Percentiles rank a stretch among this genome's conserved stretches.
These are phyloP conservation scores for Amanita brunnescens DNA, from an alignment of 768 basidiomycete species.

Conservation along the genomic window DNA sequence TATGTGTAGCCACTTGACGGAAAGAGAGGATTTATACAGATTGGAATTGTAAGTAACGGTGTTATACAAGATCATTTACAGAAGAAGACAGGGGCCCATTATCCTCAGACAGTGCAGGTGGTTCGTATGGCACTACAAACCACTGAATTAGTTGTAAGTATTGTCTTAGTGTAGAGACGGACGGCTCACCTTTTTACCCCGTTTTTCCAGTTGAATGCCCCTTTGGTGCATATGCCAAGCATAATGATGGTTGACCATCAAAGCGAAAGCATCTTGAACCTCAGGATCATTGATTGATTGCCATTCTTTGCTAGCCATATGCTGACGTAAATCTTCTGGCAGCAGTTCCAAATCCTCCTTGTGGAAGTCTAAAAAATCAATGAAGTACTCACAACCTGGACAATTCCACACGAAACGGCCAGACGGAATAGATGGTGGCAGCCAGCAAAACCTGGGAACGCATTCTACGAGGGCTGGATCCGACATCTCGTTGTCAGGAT, in stretches of 20 bases:
- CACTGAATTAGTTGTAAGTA: not conserved
- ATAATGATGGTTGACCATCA: slow-evolving; percentile 25
- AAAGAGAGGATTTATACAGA: too few species aligned
- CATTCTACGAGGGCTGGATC: slow-evolving; percentile 14
- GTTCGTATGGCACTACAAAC: not conserved
- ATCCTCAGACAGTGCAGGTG: too few species aligned
- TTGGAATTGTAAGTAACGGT: too few species aligned
- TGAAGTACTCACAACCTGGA: slow-evolving; percentile 34
- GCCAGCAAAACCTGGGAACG: slow-evolving; percentile 29
- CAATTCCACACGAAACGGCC: slow-evolving; percentile 47
- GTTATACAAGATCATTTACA: too few species aligned
- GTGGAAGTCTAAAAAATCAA: slow-evolving; percentile 37
- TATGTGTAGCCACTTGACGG: too few species aligned
- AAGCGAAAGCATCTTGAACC: slow-evolving; percentile 15
- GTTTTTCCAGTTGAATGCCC: not conserved
- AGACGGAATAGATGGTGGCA: slow-evolving; percentile 30
- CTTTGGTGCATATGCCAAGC: slow-evolving; percentile 1
- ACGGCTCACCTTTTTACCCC: not conserved
- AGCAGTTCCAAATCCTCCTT: slow-evolving; percentile 23
- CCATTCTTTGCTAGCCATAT: slow-evolving; percentile 26
- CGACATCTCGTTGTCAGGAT: slow-evolving; percentile 22
- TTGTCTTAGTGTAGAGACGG: not conserved
- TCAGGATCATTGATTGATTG: slow-evolving; percentile 22
- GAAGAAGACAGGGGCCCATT: too few species aligned
- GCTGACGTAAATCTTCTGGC: slow-evolving; percentile 10